phyloP scores from a whole-genome alignment of 768 basidiomycete species.

The Agaricus blazei region DNA sequence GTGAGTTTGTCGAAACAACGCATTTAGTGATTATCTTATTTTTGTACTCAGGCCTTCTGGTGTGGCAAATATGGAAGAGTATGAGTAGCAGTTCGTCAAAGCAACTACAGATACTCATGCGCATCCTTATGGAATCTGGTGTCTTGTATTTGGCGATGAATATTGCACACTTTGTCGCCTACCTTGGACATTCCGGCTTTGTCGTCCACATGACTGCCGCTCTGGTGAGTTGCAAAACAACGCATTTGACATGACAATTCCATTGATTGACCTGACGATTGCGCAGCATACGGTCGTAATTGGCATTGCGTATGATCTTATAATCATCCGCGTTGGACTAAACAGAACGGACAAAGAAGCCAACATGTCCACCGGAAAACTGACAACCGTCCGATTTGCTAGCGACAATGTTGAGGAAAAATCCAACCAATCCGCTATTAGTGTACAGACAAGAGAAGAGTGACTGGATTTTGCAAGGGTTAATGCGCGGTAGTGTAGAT shows the following conservation, averaged over 20 bases:
- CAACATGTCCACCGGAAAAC: too few relatives aligned
- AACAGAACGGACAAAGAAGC: not conserved
- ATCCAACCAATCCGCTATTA: too few relatives aligned
- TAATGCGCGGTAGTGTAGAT: too few relatives aligned
- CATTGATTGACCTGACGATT: not conserved
- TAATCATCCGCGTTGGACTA: not conserved
- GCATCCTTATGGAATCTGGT: slow-evolving; percentile 7
- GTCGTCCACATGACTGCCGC: not conserved
- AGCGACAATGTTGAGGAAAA: too few relatives aligned
- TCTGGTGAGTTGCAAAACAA: not conserved
- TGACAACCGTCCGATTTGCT: too few relatives aligned
- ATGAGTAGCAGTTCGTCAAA: not conserved
- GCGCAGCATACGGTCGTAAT: not conserved
- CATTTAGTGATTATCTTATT: not conserved
- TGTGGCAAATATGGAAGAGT: not conserved
- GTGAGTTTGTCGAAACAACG: not conserved
- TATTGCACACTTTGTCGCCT: slow-evolving; percentile 1
- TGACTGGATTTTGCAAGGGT: too few relatives aligned
- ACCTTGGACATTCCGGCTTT: not conserved
- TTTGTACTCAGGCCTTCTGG: not conserved
- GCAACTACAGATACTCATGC: slow-evolving; percentile 2
- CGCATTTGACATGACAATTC: not conserved
- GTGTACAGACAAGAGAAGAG: too few relatives aligned
- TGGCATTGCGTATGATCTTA: slow-evolving; percentile 3
- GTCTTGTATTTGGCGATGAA: not conserved